Evolutionary conservation across 2,329 filamentous ascomycete genomes (phyloP), one percentile per base, ranked within the genome.

Genomic region (Pseudocercospora cruenta): DNA sequence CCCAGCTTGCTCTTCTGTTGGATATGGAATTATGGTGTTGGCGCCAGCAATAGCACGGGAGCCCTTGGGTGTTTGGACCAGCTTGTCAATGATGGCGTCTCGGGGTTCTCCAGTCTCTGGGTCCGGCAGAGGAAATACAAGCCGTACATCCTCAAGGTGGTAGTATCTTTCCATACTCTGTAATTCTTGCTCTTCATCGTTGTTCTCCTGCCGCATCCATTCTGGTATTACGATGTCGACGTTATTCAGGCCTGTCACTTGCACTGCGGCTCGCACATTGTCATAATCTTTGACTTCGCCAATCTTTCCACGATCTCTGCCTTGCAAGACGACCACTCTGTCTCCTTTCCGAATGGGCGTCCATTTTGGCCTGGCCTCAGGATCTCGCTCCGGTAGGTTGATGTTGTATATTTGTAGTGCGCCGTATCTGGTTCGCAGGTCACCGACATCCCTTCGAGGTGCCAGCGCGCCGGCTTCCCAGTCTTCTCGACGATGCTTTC

Each of bases 281-380:
- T 78, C 80, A 54, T 96, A 82, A 1, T 82, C 78, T 66, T 77
- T 78, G 53, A 98, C 87, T n/a, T 82, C 81, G 59, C 92, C 91
- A 79, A 99, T 95, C 81, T 90, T 92, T 74, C 93, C 93, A 81
- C 89, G 91, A 74, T 95, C 91, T 39, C 85, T 86, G 8, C 94
- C 94, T 67, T 90, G 87, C 62, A 93, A 81, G 65, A 98, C 81
- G 61, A 94, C 91, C 33, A 97, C 93, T 66, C 95, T 87, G 79
- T 98, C 95, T 6, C 89, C 88, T 71, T 78, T 77, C 70, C 77
- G 74, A 28, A 84, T 77, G 16, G 75, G 75, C 28, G 64, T 68
- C 59, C 74, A 74, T 62, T 76, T 70, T 45, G 66, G 67, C 45
- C 69, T 67, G 53, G 67, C 54, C 54, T 71, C 60, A 51, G 70